Conservation (phyloP, 345 rosid species). For the Rhodomyrtus tomentosa region DNA sequence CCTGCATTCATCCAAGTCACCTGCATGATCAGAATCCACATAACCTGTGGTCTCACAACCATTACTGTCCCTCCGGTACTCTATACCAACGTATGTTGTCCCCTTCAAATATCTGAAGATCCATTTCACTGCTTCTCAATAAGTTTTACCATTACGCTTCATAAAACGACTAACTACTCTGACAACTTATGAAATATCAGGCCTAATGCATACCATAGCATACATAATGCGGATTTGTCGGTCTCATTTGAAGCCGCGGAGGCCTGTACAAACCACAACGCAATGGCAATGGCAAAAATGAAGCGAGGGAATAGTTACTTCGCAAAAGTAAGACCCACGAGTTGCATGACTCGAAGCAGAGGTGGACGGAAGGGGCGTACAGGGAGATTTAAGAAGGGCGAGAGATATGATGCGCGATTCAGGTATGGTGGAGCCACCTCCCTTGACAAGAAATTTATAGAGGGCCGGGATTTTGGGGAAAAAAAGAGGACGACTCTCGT, state of each 20-base stretch:
- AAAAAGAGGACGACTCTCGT: no score
- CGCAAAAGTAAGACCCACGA: not conserved
- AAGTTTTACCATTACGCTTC: no score
- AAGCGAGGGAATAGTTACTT: accelerated
- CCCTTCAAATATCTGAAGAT: no score
- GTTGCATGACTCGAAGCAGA: not conserved
- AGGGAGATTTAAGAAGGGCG: not conserved
- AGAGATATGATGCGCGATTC: not conserved
- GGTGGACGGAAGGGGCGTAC: not conserved
- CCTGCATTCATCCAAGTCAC: no score
- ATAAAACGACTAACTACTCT: no score
- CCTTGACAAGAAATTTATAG: not conserved
- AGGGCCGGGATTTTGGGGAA: not conserved
- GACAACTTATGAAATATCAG: no score
- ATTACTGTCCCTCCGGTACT: no score
- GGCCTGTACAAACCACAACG: not conserved
- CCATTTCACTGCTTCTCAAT: no score
- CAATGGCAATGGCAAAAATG: not conserved
- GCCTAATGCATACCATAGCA: no score
- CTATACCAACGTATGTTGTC: no score
- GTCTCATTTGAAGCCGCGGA: conserved; percentile 6
- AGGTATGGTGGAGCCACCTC: not conserved
- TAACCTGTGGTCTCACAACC: no score
- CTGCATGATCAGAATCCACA: no score
- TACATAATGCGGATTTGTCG: not conserved